Percentiles rank a stretch among this genome's conserved stretches.
phyloP scores from a whole-genome alignment of 192 early-diverging fungal genomes.

The Pecoramyces ruminantium region DNA sequence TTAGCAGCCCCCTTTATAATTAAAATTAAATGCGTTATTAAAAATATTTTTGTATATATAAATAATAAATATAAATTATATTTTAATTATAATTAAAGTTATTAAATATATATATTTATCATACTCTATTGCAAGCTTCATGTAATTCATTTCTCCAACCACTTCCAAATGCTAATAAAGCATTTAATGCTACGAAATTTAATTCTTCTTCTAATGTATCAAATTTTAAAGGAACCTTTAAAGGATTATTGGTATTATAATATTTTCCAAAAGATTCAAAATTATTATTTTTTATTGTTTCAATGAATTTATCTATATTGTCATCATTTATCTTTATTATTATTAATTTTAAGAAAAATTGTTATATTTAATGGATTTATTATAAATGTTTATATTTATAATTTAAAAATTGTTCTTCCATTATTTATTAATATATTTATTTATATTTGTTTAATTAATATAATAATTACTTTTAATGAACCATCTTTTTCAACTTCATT shows the following conservation, averaged over 20 bases:
- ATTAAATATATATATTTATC: too few relatives aligned
- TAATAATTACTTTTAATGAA: background rate
- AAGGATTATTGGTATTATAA: background rate
- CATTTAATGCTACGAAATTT: conserved; percentile 55
- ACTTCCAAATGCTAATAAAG: conserved; percentile 61
- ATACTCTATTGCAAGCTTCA: conserved; percentile 6
- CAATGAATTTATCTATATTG: background rate
- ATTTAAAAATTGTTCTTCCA: too few relatives aligned
- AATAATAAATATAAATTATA: too few relatives aligned
- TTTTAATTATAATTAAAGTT: too few relatives aligned
- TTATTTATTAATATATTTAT: too few relatives aligned
- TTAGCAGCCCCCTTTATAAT: conserved; percentile 38
- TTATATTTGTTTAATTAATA: too few relatives aligned
- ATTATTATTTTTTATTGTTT: background rate
- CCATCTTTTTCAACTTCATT: background rate
- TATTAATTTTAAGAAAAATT: too few relatives aligned
- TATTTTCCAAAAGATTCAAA: background rate
- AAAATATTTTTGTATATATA: too few relatives aligned
- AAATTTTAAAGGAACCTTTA: conserved; percentile 54
- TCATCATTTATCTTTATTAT: background rate
- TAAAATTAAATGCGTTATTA: background rate
- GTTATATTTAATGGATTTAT: too few relatives aligned
- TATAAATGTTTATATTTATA: too few relatives aligned
- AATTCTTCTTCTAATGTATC: conserved; percentile 54
- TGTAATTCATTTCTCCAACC: conserved; percentile 53